These are phyloP conservation scores for Colletotrichum simmondsii DNA, from an alignment of 2,329 filamentous ascomycete species.

Conservation along the genomic window DNA sequence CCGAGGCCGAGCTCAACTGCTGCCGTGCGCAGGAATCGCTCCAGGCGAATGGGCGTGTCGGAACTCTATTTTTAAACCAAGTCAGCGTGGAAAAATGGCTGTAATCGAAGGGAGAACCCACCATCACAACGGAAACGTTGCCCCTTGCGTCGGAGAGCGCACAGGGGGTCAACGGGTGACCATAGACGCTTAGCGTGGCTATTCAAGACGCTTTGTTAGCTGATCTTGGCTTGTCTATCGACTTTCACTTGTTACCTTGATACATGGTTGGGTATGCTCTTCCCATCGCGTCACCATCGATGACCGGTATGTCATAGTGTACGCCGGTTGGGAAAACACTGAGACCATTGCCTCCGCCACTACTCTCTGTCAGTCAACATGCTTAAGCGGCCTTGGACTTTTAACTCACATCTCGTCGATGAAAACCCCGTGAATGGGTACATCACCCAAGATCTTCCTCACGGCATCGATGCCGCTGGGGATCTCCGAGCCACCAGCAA, in stretches of 20 bases:
- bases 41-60: conserved; percentile 47
- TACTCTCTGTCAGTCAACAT: conserved; percentile 40
- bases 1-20: conserved; percentile 51
- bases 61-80: conserved; percentile 39
- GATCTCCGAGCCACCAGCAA: conserved; percentile 47
- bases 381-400: not conserved
- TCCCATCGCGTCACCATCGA: conserved; percentile 52
- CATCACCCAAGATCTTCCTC: conserved; percentile 44
- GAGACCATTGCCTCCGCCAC: conserved; percentile 54
- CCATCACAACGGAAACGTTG: conserved; percentile 40
- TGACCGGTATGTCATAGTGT: conserved; percentile 48
- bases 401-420: conserved; percentile 50
- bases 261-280: conserved; percentile 49
- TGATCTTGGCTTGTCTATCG: conserved; percentile 41
- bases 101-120: conserved; percentile 20
- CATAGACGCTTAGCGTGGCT: conserved; percentile 52
- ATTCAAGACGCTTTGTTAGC: not conserved
- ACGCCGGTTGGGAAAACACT: conserved; percentile 45
- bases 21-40: conserved; percentile 47
- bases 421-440: conserved; percentile 46
- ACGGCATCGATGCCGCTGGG: conserved; percentile 48
- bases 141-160: conserved; percentile 43
- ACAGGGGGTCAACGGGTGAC: conserved; percentile 48
- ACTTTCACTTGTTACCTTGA: conserved; percentile 40
- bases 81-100: not conserved